These are phyloP conservation scores for Ogataea pignaliae DNA, from an alignment of 805 yeast genomes.

Conservation along the genomic window DNA sequence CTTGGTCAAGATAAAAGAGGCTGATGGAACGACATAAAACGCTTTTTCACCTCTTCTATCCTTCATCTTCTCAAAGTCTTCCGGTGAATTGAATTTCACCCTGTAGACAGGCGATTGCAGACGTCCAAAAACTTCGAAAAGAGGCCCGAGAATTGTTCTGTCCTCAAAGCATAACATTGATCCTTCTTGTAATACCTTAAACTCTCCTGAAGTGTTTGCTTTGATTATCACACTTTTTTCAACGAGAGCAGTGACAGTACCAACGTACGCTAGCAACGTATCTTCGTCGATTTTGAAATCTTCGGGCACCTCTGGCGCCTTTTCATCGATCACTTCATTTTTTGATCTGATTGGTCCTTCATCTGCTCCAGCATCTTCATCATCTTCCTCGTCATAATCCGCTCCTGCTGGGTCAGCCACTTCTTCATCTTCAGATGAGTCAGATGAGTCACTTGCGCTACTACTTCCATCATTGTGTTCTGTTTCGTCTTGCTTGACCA, in stretches of 20 bases:
- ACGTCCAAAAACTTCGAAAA: slow-evolving; percentile 88
- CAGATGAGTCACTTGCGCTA: slow-evolving; percentile 17
- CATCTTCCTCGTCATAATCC: slow-evolving; percentile 14
- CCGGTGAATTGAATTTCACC: slow-evolving; percentile 55
- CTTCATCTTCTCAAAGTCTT: slow-evolving; percentile 43
- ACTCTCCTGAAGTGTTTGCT: slow-evolving; percentile 78
- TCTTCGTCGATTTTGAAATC: slow-evolving; percentile 54
- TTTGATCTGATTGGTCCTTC: slow-evolving; percentile 72
- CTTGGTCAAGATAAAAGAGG: slow-evolving; percentile 76
- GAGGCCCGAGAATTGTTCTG: slow-evolving; percentile 63
- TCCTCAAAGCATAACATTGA: slow-evolving; percentile 77
- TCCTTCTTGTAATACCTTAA: slow-evolving; percentile 73
- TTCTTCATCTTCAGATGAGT: slow-evolving; percentile 15
- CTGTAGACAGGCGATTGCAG: slow-evolving; percentile 78
- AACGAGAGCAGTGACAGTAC: slow-evolving; percentile 62
- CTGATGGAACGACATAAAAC: slow-evolving; percentile 74
- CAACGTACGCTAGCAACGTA: slow-evolving; percentile 69
- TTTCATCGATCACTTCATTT: slow-evolving; percentile 70
- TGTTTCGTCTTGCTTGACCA: slow-evolving; percentile 2
- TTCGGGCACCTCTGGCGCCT: slow-evolving; percentile 62
- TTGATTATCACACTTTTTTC: slow-evolving; percentile 69
- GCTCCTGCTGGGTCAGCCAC: slow-evolving; percentile 18
- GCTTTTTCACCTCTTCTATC: slow-evolving; percentile 52
- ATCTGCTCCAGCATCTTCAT: slow-evolving; percentile 36
- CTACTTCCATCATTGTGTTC: too few species aligned